These are phyloP conservation scores for Colletotrichum sp. DNA, from an alignment of 2,329 filamentous ascomycete genomes.

Conservation along the genomic window DNA sequence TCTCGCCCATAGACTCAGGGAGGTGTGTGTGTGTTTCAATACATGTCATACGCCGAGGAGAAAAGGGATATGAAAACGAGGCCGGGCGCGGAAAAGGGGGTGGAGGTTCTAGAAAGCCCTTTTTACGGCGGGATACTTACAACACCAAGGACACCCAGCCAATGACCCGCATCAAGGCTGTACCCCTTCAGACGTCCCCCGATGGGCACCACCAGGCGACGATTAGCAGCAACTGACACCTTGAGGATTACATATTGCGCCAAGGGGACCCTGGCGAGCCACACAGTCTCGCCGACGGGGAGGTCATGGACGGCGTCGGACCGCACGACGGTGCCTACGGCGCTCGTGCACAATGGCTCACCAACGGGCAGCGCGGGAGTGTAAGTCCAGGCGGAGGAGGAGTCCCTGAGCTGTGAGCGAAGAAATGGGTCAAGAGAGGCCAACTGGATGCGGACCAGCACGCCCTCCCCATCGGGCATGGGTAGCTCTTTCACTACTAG, in stretches of 20 bases:
- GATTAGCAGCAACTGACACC: not conserved
- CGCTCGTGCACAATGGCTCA: not conserved
- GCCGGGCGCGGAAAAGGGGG: not conserved
- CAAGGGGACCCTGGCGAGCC: not conserved
- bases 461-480: not conserved
- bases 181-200: not conserved
- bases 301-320: not conserved
- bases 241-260: not conserved
- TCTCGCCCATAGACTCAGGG: not conserved
- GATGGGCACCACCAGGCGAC: not conserved
- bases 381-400: conserved; percentile 27
- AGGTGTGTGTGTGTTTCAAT: not conserved
- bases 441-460: not conserved
- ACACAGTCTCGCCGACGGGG: not conserved
- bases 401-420: conserved; percentile 69
- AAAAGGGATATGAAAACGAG: not conserved
- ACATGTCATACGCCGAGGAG: not conserved
- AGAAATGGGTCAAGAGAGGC: conserved; percentile 77
- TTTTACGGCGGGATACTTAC: not conserved
- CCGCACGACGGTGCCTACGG: not conserved
- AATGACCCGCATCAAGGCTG: not conserved
- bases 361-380: not conserved
- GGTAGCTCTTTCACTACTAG: not conserved
- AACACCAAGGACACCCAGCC: not conserved
- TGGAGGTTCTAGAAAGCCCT: not conserved